These are phyloP conservation scores for Penstemon barbatus DNA, from an alignment of 257 asterid genomes.

Conservation along the genomic window DNA sequence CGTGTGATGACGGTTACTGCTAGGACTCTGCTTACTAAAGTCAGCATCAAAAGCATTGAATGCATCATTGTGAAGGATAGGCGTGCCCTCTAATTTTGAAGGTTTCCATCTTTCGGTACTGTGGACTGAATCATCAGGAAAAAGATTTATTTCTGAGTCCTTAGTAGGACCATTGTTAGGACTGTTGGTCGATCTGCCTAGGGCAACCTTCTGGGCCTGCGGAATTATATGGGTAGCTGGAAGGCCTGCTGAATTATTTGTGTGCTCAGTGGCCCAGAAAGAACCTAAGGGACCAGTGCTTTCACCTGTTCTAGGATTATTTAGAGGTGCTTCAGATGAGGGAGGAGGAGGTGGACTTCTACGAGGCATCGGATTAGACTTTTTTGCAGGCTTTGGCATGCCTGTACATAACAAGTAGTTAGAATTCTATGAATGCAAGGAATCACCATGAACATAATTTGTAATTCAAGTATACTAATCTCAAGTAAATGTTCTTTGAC, in stretches of 20 bases:
- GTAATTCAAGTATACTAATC: slow-evolving; percentile 10
- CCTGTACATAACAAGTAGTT: slow-evolving; percentile 46
- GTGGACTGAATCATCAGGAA: slow-evolving; percentile 45
- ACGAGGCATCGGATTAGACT: slow-evolving; percentile 80
- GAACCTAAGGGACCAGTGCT: slow-evolving; percentile 67
- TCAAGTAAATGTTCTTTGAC: slow-evolving; percentile 4
- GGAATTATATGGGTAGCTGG: slow-evolving; percentile 32
- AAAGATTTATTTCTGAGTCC: slow-evolving; percentile 49
- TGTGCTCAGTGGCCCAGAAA: slow-evolving; percentile 89
- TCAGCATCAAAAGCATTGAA: slow-evolving; percentile 77
- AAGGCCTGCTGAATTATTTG: slow-evolving; percentile 49
- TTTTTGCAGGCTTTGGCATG: slow-evolving; percentile 58
- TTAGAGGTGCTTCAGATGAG: slow-evolving; percentile 54
- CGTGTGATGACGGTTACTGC: slow-evolving; percentile 44
- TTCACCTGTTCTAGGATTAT: slow-evolving; percentile 50
- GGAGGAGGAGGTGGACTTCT: slow-evolving; percentile 92
- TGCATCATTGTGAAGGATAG: slow-evolving; percentile 49
- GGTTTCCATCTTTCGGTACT: slow-evolving; percentile 45
- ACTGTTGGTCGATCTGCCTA: slow-evolving; percentile 34
- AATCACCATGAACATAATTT: background rate
- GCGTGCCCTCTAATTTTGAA: slow-evolving; percentile 46
- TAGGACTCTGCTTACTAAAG: slow-evolving; percentile 54
- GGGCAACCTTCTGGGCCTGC: slow-evolving; percentile 37
- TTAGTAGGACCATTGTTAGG: slow-evolving; percentile 33
- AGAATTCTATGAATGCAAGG: background rate